phyloP scores from a whole-genome alignment of 768 basidiomycete genomes.

The Pleurotus pulmonarius region DNA sequence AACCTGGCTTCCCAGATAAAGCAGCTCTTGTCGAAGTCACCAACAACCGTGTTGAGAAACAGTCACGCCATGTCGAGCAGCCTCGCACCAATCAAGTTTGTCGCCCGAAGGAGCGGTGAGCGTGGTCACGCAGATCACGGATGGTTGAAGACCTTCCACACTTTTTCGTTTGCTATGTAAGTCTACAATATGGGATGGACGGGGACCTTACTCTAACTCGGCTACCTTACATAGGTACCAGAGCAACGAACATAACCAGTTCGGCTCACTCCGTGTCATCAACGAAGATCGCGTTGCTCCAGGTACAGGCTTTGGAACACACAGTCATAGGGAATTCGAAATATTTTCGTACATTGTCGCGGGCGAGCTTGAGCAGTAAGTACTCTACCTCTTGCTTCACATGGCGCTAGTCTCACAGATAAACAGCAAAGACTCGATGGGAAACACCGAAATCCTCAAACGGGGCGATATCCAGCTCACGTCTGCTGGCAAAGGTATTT shows the following conservation, averaged over 20 bases:
- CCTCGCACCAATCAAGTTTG: constrained; percentile 34
- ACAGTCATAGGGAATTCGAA: constrained; percentile 82
- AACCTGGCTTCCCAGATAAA: constrained; percentile 10
- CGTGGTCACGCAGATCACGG: constrained; percentile 76
- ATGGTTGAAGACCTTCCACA: constrained; percentile 87
- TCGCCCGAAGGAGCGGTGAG: constrained; percentile 54
- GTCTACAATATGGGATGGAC: constrained; percentile 21
- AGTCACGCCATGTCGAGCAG: constrained; percentile 7
- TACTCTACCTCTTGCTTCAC: constrained; percentile 4
- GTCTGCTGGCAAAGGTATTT: constrained; percentile 88
- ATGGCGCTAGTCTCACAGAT: not conserved
- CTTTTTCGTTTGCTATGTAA: constrained; percentile 72
- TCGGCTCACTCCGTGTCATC: constrained; percentile 80
- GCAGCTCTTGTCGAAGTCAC: not conserved
- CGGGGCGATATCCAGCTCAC: constrained; percentile 91
- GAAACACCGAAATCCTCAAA: constrained; percentile 83
- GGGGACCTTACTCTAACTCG: not conserved
- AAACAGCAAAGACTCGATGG: constrained; percentile 83
- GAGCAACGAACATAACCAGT: constrained; percentile 51
- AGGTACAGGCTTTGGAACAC: constrained; percentile 79
- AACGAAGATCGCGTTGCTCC: constrained; percentile 89
- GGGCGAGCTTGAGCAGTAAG: constrained; percentile 81
- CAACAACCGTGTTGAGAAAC: too few species aligned
- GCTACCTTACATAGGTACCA: constrained; percentile 44
- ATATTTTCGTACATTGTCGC: constrained; percentile 87